Base-by-base conservation (phyloP, 2,329 filamentous ascomycete genomes). In the Trichoderma sp. region DNA sequence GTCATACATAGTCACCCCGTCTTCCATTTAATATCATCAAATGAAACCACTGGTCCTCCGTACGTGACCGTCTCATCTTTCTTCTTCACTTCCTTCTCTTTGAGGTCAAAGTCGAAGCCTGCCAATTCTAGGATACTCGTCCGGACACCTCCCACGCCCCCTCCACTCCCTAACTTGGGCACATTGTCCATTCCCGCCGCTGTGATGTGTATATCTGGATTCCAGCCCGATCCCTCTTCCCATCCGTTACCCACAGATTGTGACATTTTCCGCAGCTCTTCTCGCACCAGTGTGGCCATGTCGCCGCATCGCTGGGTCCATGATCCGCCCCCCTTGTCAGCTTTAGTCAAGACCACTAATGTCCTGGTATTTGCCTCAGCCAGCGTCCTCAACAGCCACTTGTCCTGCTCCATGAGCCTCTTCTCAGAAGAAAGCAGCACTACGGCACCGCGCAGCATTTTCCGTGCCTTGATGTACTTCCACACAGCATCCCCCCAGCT, bases 301-400 rank as follows among this genome's bases (percentile, higher is more conserved):
- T 67, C 55, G 6, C 69, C 69, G 72, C 81, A 82, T 23, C 68
- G 71, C 12, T 71, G 72, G 7, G 72, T 71, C 80, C 80, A 82
- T 1, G 64, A 74, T 12, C 75, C 76, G 34, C 76, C 79, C 57
- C 75, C 77, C 74, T 88, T 88, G 75, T 90, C 88, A 15, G 85
- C 86, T 78, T 89, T 89, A 12, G 88, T 90, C 63, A 90, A 77
- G 5, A 89, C 82, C 1, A 89, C 82, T 7, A 84, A 76, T 1
- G 86, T 87, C 66, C 81, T 80, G 34, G 85, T 81, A 11, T 82
- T 81, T 4, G 82, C 80, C 63, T 83, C 79, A 64, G 84, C 80
- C 74, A 90, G 80, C 58, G 86, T 78, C 71, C 80, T 77, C 39
- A 90, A 77, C 73, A 86, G 81, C 78, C 83, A 81, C 13, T 78